phyloP scores from a whole-genome alignment of 805 yeast species.

The Kluyveromyces lactis region DNA sequence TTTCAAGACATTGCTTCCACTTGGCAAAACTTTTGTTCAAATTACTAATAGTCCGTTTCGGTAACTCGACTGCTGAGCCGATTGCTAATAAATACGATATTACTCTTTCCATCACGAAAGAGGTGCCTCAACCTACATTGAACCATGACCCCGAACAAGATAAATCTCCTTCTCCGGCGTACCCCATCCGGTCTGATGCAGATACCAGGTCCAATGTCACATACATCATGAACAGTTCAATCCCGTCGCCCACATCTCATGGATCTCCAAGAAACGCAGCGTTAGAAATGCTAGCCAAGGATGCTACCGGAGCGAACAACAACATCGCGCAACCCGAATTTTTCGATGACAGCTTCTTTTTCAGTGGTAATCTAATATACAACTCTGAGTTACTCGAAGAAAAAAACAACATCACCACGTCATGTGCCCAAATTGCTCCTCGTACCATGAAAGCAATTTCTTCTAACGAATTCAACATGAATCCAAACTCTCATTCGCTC shows the following conservation, averaged over 20 bases:
- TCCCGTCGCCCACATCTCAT: neutral
- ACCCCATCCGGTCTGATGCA: neutral
- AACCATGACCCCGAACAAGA: neutral
- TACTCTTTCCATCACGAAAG: neutral
- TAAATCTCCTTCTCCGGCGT: neutral
- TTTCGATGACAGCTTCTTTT: slow-evolving; percentile 7
- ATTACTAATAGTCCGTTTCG: slow-evolving; percentile 23
- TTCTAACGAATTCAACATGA: slow-evolving; percentile 1
- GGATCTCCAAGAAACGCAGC: neutral
- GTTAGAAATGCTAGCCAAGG: neutral
- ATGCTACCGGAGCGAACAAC: neutral
- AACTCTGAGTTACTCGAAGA: slow-evolving; percentile 3
- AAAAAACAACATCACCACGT: slow-evolving; percentile 14
- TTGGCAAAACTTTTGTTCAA: slow-evolving; percentile 28
- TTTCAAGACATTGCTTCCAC: slow-evolving; percentile 28
- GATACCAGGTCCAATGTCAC: neutral
- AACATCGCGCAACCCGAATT: neutral
- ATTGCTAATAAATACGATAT: neutral
- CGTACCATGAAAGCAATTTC: slow-evolving; percentile 23
- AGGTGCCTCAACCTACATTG: slow-evolving; percentile 8
- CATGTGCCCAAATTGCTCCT: slow-evolving; percentile 29
- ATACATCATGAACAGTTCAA: neutral
- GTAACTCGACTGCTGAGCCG: slow-evolving; percentile 5
- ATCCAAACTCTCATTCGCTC: neutral
- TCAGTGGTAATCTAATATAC: slow-evolving; percentile 8